These are phyloP conservation scores for Nicotiana obtusifolia DNA, from an alignment of 257 asterid species.

Conservation along the genomic window DNA sequence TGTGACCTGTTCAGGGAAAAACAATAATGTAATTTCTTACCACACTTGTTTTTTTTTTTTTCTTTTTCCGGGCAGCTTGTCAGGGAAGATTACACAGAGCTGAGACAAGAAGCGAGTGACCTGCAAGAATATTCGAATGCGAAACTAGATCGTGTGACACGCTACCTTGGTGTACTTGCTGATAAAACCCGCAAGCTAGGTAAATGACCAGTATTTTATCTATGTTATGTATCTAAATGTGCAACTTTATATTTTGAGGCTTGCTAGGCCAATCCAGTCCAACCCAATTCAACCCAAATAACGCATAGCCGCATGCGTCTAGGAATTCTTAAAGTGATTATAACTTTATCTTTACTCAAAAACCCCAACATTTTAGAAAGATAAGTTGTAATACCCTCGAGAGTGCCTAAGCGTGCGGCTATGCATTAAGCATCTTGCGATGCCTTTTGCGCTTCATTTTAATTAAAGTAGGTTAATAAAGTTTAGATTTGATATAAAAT, in stretches of 20 bases:
- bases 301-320: neutral
- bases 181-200: constrained; percentile 88
- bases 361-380: neutral
- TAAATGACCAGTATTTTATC: constrained; percentile 18
- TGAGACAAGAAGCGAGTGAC: constrained; percentile 89
- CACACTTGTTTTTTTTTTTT: constrained; percentile 9
- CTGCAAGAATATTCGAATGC: constrained; percentile 96
- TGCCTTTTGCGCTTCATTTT: neutral
- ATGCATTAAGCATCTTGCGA: neutral
- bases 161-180: constrained; percentile 95
- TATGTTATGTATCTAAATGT: neutral
- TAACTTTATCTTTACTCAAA: neutral
- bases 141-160: constrained; percentile 86
- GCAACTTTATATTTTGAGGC: neutral
- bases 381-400: neutral
- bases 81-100: constrained; percentile 68
- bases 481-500: neutral
- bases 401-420: neutral
- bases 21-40: neutral
- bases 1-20: neutral
- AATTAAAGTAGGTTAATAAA: neutral
- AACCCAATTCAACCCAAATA: neutral
- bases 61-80: constrained; percentile 57
- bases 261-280: neutral
- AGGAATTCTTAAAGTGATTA: neutral